A percentile compares a stretch with the other conserved stretches of the same genome.
Evolutionary conservation across 2,329 filamentous ascomycete genomes (phyloP).

Genomic region (Lithohypha guttulata): DNA sequence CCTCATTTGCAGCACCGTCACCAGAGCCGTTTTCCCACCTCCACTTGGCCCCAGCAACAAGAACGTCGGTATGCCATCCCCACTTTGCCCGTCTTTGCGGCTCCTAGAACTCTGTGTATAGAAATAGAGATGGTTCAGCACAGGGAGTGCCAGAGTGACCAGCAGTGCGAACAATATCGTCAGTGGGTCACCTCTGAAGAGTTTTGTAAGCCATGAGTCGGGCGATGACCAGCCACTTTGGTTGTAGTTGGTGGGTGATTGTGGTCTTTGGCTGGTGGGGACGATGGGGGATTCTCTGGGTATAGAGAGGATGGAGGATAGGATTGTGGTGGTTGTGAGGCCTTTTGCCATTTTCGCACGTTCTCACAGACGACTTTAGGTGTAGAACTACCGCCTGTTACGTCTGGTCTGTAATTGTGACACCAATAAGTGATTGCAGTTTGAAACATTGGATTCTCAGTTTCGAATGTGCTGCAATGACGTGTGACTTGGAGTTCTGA

Average conservation of each 20-base stretch:
- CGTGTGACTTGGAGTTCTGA: no score
- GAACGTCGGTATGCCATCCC: constrained; percentile 50
- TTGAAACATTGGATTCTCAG: no score
- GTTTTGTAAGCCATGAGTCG: constrained; percentile 29
- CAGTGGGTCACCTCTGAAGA: constrained; percentile 33
- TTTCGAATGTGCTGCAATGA: no score
- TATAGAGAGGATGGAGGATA: background rate
- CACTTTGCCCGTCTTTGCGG: constrained; percentile 38
- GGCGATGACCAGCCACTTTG: constrained; percentile 29
- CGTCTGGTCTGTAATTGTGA: background rate
- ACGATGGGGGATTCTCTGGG: background rate
- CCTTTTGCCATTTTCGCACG: no score
- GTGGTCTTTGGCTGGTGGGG: background rate
- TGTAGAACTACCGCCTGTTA: no score
- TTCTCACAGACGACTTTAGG: no score
- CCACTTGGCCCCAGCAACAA: constrained; percentile 71
- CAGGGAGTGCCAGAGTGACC: constrained; percentile 60
- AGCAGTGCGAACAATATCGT: constrained; percentile 56
- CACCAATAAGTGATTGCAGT: no score
- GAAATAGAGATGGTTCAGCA: constrained; percentile 67
- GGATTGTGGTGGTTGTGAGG: background rate
- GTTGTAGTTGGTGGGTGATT: background rate
- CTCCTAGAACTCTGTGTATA: constrained; percentile 54
- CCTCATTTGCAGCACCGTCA: constrained; percentile 25
- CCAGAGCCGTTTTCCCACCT: constrained; percentile 76